phyloP scores from a whole-genome alignment of 352 stramenopile genomes.

The Elongisporangium senticosum region DNA sequence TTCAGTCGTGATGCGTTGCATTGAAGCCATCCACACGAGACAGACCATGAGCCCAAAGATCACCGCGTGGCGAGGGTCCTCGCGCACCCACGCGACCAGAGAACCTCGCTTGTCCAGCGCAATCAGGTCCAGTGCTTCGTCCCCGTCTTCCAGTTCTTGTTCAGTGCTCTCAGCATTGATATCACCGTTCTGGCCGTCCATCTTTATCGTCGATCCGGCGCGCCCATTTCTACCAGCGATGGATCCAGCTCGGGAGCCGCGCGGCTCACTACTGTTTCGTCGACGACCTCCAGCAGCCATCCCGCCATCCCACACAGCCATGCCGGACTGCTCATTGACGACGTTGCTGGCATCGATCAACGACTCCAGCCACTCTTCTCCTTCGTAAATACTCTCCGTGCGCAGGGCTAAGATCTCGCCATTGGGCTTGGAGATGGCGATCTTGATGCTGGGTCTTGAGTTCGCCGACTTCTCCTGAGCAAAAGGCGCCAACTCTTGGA shows the following conservation, averaged over 20 bases:
- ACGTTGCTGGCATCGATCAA: constrained; percentile 67
- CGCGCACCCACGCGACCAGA: constrained; percentile 55
- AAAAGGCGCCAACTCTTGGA: constrained; percentile 43
- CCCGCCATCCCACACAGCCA: not conserved
- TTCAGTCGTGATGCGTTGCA: constrained; percentile 19
- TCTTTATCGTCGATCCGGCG: constrained; percentile 12
- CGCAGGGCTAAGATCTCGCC: constrained; percentile 63
- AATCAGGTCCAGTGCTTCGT: constrained; percentile 16
- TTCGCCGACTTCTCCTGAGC: constrained; percentile 38
- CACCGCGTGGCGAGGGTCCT: constrained; percentile 61
- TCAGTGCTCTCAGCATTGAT: constrained; percentile 1
- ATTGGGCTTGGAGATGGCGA: constrained; percentile 64
- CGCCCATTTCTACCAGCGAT: constrained; percentile 7
- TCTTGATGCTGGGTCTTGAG: constrained; percentile 48
- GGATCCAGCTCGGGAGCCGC: not conserved
- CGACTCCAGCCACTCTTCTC: constrained; percentile 75
- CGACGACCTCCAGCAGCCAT: not conserved
- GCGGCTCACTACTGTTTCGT: constrained; percentile 10
- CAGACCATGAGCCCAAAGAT: constrained; percentile 49
- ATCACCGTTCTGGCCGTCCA: not conserved
- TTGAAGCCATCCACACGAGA: constrained; percentile 55
- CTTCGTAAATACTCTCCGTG: constrained; percentile 78
- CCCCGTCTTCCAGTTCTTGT: constrained; percentile 9
- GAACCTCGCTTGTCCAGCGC: constrained; percentile 57
- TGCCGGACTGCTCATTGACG: constrained; percentile 5